phyloP scores from a whole-genome alignment of 192 early-diverging fungal species.

The Linnemannia schmuckeri region DNA sequence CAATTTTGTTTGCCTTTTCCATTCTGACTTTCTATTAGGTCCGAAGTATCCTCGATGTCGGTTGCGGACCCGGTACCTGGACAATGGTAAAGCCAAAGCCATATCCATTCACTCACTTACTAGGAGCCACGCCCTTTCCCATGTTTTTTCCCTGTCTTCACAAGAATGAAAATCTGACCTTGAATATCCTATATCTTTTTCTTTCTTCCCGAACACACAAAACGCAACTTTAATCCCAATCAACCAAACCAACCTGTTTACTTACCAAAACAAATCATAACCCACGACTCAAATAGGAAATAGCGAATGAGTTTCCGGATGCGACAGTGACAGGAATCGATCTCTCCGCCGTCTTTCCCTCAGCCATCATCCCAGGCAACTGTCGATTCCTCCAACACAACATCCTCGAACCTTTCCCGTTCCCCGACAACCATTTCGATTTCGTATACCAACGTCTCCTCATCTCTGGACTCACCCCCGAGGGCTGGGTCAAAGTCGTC shows the following conservation, averaged over 20 bases:
- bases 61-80: constrained; percentile 58
- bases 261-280: not conserved
- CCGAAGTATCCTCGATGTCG: constrained; percentile 41
- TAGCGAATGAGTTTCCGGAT: constrained; percentile 62
- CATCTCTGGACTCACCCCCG: constrained; percentile 27
- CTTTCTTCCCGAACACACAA: not conserved
- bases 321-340: constrained; percentile 61
- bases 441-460: constrained; percentile 54
- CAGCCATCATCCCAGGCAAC: constrained; percentile 53
- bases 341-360: constrained; percentile 53
- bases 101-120: not conserved
- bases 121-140: too few relatives aligned
- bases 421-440: constrained; percentile 57
- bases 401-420: constrained; percentile 35
- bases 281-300: constrained; percentile 37
- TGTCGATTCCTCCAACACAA: constrained; percentile 39
- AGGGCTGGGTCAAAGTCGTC: constrained; percentile 32
- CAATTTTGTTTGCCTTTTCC: not conserved
- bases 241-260: not conserved
- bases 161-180: not conserved
- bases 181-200: not conserved
- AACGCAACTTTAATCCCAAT: not conserved
- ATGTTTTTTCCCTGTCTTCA: not conserved
- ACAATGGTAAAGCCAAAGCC: constrained; percentile 35
- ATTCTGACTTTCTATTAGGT: not conserved